Percentiles rank a stretch among this genome's conserved stretches.
Conservation (phyloP, 805 yeast genomes). For the Sugiyamaella smithiae region DNA sequence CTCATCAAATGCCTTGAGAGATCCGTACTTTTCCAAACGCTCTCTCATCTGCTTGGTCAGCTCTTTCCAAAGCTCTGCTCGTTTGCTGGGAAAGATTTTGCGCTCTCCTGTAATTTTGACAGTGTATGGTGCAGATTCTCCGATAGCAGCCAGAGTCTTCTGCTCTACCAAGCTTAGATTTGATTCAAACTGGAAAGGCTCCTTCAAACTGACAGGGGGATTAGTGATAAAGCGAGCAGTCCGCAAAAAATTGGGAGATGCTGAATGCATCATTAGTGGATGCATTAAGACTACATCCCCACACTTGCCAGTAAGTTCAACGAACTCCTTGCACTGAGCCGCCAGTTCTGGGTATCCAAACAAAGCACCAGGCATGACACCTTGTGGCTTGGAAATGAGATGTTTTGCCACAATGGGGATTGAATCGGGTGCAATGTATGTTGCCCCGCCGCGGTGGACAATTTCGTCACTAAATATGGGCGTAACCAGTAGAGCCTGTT, state of each 20-base stretch:
- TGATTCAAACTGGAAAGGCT: conserved; percentile 16
- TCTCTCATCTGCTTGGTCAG: conserved; percentile 10
- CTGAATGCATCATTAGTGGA: conserved; percentile 20
- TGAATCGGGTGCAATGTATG: conserved; percentile 14
- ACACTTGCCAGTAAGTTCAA: conserved; percentile 18
- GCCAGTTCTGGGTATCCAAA: conserved; percentile 8
- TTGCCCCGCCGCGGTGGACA: conserved; percentile 11
- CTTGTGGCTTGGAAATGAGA: conserved; percentile 11
- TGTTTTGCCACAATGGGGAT: conserved; percentile 13
- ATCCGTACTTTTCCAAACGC: conserved; percentile 10
- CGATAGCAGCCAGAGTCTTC: conserved; percentile 14
- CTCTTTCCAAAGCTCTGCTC: conserved; percentile 9
- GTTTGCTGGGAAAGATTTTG: conserved; percentile 6
- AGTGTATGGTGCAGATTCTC: conserved; percentile 6
- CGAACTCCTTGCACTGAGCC: conserved; percentile 17
- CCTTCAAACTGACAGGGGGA: conserved; percentile 19
- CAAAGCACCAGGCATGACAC: conserved; percentile 6
- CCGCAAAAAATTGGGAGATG: conserved; percentile 17
- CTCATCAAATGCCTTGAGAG: conserved; percentile 8
- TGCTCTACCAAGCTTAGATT: conserved; percentile 16
- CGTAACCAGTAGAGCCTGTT: conserved; percentile 15
- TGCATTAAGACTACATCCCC: conserved; percentile 21
- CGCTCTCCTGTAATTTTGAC: conserved; percentile 11
- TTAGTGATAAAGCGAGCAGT: conserved; percentile 20
- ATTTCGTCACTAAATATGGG: conserved; percentile 16